Percentiles rank a stretch among this genome's conserved stretches.
These are phyloP conservation scores for Pichia sp. DNA, from an alignment of 1,139 yeast species.

Conservation along the genomic window DNA sequence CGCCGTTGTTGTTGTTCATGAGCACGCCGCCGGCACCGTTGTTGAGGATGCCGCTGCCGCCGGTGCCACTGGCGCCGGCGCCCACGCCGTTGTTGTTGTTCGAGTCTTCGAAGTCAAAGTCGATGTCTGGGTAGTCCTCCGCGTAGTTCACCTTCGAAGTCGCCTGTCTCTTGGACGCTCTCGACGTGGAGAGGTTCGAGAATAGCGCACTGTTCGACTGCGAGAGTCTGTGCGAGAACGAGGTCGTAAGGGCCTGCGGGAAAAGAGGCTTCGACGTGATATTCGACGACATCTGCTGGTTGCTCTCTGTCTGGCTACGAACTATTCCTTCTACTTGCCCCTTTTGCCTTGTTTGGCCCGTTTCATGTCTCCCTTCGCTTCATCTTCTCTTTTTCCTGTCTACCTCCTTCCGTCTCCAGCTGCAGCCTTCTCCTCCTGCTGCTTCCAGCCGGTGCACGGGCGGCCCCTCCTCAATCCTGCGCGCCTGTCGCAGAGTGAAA, in stretches of 20 bases:
- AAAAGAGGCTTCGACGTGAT: constrained; percentile 32
- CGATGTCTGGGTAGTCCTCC: constrained; percentile 64
- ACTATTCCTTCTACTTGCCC: neutral
- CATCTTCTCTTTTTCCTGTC: neutral
- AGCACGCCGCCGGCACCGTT: neutral
- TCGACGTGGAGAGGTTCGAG: constrained; percentile 67
- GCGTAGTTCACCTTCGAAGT: constrained; percentile 70
- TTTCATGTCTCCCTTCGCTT: neutral
- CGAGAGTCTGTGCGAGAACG: constrained; percentile 60
- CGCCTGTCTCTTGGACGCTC: constrained; percentile 73
- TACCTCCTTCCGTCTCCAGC: neutral
- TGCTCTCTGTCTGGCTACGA: neutral
- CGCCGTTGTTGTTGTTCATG: neutral
- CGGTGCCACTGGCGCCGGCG: neutral
- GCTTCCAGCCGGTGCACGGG: neutral
- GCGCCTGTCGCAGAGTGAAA: neutral
- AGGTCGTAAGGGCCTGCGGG: constrained; percentile 76
- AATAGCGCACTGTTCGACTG: constrained; percentile 58
- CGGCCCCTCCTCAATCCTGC: neutral
- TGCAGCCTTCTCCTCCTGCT: neutral
- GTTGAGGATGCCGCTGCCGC: neutral
- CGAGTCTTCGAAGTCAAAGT: constrained; percentile 47
- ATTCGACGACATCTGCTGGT: constrained; percentile 3
- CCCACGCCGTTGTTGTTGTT: neutral
- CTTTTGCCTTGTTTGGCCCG: neutral